phyloP scores from a whole-genome alignment of 129 eudicot genomes.

The carrot (Daucus carota) region DNA sequence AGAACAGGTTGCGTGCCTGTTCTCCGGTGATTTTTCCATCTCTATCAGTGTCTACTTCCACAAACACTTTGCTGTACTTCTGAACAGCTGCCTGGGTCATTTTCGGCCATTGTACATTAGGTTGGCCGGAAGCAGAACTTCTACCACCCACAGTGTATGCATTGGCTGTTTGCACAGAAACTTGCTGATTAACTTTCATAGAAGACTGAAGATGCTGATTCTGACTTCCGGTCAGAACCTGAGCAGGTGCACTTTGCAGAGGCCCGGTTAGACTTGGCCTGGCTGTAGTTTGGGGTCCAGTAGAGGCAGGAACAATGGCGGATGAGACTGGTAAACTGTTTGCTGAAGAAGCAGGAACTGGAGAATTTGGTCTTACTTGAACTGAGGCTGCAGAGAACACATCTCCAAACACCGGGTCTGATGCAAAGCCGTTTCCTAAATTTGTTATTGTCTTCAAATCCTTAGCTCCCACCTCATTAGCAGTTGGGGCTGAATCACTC shows the following conservation, averaged over 20 bases:
- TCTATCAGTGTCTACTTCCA: conserved; percentile 73
- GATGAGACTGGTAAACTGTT: conserved; percentile 34
- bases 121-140: conserved; percentile 28
- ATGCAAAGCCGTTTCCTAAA: conserved; percentile 45
- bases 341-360: conserved; percentile 24
- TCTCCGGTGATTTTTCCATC: conserved; percentile 84
- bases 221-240: conserved; percentile 32
- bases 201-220: conserved; percentile 34
- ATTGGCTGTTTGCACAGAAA: conserved; percentile 26
- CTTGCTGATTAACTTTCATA: conserved; percentile 36
- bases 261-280: conserved; percentile 18
- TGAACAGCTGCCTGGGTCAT: conserved; percentile 69
- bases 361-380: conserved; percentile 32
- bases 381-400: conserved; percentile 38
- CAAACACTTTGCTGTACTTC: conserved; percentile 76
- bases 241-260: conserved; percentile 25
- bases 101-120: conserved; percentile 73
- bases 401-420: conserved; percentile 50
- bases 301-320: conserved; percentile 26
- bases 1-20: conserved; percentile 76
- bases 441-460: conserved; percentile 32
- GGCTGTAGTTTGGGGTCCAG: conserved; percentile 30
- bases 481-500: conserved; percentile 21
- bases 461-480: conserved; percentile 26
- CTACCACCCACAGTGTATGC: conserved; percentile 28